Conservation (phyloP, 768 basidiomycete genomes). For the Lactarius sp. region DNA sequence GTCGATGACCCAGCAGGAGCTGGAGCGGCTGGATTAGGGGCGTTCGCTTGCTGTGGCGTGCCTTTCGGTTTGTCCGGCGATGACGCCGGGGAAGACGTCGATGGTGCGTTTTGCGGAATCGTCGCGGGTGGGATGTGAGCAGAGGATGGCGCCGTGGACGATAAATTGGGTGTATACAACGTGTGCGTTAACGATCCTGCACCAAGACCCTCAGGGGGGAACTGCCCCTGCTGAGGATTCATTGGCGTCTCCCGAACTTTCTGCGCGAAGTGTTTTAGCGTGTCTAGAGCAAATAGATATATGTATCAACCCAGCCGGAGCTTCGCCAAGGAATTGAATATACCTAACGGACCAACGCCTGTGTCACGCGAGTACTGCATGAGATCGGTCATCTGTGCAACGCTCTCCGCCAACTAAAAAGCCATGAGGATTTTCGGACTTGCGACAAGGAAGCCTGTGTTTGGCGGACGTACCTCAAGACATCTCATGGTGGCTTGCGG, state of each 20-base stretch:
- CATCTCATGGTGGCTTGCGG: conserved; percentile 88
- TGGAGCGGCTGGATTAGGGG: conserved; percentile 21
- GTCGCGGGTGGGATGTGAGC: conserved; percentile 37
- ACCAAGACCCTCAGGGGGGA: conserved; percentile 17
- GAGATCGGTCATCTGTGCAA: conserved; percentile 73
- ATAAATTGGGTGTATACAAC: conserved; percentile 17
- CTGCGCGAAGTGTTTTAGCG: conserved; percentile 39
- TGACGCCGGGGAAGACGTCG: conserved; percentile 14
- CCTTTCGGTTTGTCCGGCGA: conserved; percentile 24
- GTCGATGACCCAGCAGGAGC: conserved; percentile 28
- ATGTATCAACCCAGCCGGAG: conserved; percentile 2
- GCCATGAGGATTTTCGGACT: conserved; percentile 19
- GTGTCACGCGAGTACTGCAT: conserved; percentile 57
- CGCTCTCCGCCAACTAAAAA: conserved; percentile 70
- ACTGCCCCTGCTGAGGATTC: conserved; percentile 14
- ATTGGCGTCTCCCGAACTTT: conserved; percentile 33
- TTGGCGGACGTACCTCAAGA: conserved; percentile 54
- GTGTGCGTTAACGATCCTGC: conserved; percentile 23
- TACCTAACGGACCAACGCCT: conserved; percentile 61
- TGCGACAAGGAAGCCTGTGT: background rate
- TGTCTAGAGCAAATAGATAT: conserved; percentile 33
- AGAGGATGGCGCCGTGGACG: conserved; percentile 21
- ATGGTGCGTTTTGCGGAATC: conserved; percentile 30
- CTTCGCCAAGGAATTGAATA: conserved; percentile 31
- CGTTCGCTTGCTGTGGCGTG: conserved; percentile 24